Evolutionary conservation across 2,329 filamentous ascomycete genomes (phyloP).

Genomic region (Simplicillium sp.): DNA sequence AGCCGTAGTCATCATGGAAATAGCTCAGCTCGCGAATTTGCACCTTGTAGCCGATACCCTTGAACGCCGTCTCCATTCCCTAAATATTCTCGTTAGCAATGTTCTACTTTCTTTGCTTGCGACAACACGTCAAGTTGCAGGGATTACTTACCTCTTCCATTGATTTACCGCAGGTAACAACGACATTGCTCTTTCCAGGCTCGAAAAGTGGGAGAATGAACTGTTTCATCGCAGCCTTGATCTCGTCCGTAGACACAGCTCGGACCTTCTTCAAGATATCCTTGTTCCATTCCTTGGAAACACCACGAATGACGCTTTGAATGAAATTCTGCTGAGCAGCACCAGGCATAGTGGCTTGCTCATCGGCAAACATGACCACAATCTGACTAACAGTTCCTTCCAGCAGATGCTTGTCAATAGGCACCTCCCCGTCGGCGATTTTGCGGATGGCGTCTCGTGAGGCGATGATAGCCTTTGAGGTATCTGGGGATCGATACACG

Average conservation of each 20-base stretch:
- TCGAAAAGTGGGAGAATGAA: slow-evolving; percentile 74
- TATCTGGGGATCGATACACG: slow-evolving; percentile 84
- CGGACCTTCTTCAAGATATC: slow-evolving; percentile 69
- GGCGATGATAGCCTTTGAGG: slow-evolving; percentile 74
- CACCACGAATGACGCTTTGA: slow-evolving; percentile 65
- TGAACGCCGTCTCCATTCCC: slow-evolving; percentile 68
- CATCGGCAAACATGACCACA: slow-evolving; percentile 76
- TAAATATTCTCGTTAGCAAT: slow-evolving; percentile 23
- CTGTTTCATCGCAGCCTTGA: slow-evolving; percentile 63
- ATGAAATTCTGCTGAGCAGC: slow-evolving; percentile 81
- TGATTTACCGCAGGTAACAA: slow-evolving; percentile 78
- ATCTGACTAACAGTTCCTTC: slow-evolving; percentile 88
- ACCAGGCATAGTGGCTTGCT: slow-evolving; percentile 74
- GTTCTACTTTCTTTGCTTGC: background rate
- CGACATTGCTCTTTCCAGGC: slow-evolving; percentile 70
- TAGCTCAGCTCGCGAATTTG: slow-evolving; percentile 63
- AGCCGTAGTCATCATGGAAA: slow-evolving; percentile 85
- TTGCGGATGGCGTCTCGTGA: slow-evolving; percentile 65
- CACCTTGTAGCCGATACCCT: slow-evolving; percentile 67
- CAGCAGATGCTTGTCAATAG: slow-evolving; percentile 72
- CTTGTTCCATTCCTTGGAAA: slow-evolving; percentile 70
- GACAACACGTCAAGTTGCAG: too few species aligned
- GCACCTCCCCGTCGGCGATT: slow-evolving; percentile 60
- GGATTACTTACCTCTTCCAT: slow-evolving; percentile 65
- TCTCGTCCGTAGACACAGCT: slow-evolving; percentile 65